Percentiles rank a stretch among this genome's conserved stretches.
Conservation (phyloP, 2,329 filamentous ascomycete genomes). For the Diaporthe vexans region DNA sequence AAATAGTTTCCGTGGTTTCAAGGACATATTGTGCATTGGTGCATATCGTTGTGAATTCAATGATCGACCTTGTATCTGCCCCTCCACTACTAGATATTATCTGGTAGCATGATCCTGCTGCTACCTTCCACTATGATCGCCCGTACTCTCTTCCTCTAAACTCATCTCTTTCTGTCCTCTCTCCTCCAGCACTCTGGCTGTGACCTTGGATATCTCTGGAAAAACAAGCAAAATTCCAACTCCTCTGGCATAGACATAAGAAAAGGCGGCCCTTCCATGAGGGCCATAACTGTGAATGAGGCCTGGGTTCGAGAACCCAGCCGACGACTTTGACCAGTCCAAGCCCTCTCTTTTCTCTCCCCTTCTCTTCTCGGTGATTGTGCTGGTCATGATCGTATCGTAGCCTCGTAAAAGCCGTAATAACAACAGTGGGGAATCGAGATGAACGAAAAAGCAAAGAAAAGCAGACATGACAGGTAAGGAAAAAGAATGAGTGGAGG, state of each 20-base stretch:
- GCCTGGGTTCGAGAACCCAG: neutral
- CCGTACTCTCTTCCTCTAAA: neutral
- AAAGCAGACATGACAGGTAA: neutral
- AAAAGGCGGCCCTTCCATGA: conserved; percentile 27
- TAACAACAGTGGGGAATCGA: conserved; percentile 8
- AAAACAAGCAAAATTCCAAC: neutral
- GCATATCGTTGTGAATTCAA: conserved; percentile 13
- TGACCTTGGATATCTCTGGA: conserved; percentile 6
- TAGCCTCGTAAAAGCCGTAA: conserved; percentile 41
- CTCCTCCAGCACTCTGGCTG: neutral
- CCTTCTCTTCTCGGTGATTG: conserved; percentile 15
- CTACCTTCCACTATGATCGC: conserved; percentile 1
- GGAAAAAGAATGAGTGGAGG: conserved; percentile 36
- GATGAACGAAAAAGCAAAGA: neutral
- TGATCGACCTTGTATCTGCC: neutral
- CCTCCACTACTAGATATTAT: conserved; percentile 17
- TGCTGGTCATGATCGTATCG: conserved; percentile 41
- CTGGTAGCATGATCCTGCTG: conserved; percentile 21
- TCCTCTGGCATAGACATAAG: neutral
- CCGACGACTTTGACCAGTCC: conserved; percentile 29
- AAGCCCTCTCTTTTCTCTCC: neutral
- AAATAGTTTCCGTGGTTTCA: neutral
- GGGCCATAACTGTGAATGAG: neutral
- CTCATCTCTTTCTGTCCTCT: neutral
- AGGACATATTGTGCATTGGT: neutral